phyloP scores from a whole-genome alignment of 2,329 filamentous ascomycete genomes.

The Ophiostoma triangulosporum region DNA sequence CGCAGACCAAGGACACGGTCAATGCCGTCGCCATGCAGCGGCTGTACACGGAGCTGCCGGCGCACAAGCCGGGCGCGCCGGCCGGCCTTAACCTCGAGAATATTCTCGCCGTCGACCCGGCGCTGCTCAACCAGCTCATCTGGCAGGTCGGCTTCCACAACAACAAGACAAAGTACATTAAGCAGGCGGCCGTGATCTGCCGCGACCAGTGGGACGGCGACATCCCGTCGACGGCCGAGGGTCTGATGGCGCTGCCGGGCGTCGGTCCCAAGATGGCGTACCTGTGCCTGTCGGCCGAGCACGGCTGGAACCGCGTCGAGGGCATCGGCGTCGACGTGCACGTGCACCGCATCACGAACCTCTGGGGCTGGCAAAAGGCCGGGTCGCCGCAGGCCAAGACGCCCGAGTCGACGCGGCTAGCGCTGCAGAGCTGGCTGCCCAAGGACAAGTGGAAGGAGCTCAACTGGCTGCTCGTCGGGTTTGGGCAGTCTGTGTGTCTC shows the following conservation, averaged over 20 bases:
- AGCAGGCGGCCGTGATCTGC: conserved; percentile 59
- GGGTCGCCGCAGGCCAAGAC: conserved; percentile 39
- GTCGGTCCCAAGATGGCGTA: conserved; percentile 95
- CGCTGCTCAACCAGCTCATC: conserved; percentile 58
- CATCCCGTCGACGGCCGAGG: conserved; percentile 66
- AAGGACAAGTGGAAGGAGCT: conserved; percentile 82
- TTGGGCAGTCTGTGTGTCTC: conserved; percentile 76
- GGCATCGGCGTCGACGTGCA: conserved; percentile 93
- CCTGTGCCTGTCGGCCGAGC: conserved; percentile 61
- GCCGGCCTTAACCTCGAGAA: conserved; percentile 59
- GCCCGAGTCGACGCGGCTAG: conserved; percentile 68
- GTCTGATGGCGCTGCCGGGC: conserved; percentile 64
- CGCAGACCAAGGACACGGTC: conserved; percentile 86
- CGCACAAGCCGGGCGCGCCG: conserved; percentile 29
- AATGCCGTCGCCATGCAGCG: conserved; percentile 71
- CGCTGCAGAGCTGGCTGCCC: conserved; percentile 72
- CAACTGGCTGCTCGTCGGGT: conserved; percentile 75
- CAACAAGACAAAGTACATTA: conserved; percentile 73
- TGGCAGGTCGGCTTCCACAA: conserved; percentile 86
- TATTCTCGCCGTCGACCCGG: conserved; percentile 57
- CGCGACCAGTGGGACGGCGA: conserved; percentile 58
- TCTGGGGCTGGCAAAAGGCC: conserved; percentile 69
- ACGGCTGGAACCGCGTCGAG: conserved; percentile 44
- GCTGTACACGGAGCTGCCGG: conserved; percentile 60
- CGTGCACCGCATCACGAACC: conserved; percentile 85